A percentile compares a stretch with the other conserved stretches of the same genome.
These are phyloP conservation scores for Tardiomyces blankii DNA, from an alignment of 1,139 yeast genomes.

Conservation along the genomic window DNA sequence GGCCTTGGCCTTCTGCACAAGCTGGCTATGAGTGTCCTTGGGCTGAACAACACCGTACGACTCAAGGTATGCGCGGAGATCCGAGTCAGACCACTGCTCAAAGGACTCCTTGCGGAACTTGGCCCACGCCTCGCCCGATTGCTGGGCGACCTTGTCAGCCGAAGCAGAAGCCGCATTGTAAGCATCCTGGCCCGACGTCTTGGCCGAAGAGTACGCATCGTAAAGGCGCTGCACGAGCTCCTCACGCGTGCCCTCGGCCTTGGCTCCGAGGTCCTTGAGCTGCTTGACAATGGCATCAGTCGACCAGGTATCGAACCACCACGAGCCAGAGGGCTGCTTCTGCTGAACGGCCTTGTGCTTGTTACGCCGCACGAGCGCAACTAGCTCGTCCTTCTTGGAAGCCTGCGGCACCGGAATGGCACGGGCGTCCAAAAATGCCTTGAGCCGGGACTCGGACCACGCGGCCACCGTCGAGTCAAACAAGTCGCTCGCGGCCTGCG, in stretches of 20 bases:
- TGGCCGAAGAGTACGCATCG: constrained; percentile 6
- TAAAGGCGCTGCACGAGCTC: constrained; percentile 22
- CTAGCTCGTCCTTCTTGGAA: constrained; percentile 36
- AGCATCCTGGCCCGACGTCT: constrained; percentile 13
- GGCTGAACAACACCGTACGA: constrained; percentile 37
- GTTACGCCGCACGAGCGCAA: constrained; percentile 36
- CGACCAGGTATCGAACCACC: constrained; percentile 38
- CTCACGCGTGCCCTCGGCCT: constrained; percentile 28
- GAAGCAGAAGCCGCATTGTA: constrained; percentile 17
- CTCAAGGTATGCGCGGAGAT: constrained; percentile 40
- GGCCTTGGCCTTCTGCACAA: constrained; percentile 36
- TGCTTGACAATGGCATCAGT: constrained; percentile 31
- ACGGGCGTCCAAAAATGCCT: constrained; percentile 41
- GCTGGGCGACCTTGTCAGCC: constrained; percentile 12
- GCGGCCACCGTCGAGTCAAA: constrained; percentile 9
- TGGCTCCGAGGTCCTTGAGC: constrained; percentile 29
- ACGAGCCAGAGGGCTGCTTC: constrained; percentile 20
- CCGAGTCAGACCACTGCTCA: constrained; percentile 43
- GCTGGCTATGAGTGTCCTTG: constrained; percentile 33
- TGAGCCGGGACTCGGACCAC: constrained; percentile 32
- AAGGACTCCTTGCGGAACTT: constrained; percentile 29
- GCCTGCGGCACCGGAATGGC: constrained; percentile 37
- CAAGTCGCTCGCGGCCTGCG: constrained; percentile 1
- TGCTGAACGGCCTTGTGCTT: constrained; percentile 33
- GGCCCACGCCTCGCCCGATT: constrained; percentile 11